A percentile compares a stretch with the other conserved stretches of the same genome.
phyloP scores from a whole-genome alignment of 345 rosid species.

The Theobroma cacao region DNA sequence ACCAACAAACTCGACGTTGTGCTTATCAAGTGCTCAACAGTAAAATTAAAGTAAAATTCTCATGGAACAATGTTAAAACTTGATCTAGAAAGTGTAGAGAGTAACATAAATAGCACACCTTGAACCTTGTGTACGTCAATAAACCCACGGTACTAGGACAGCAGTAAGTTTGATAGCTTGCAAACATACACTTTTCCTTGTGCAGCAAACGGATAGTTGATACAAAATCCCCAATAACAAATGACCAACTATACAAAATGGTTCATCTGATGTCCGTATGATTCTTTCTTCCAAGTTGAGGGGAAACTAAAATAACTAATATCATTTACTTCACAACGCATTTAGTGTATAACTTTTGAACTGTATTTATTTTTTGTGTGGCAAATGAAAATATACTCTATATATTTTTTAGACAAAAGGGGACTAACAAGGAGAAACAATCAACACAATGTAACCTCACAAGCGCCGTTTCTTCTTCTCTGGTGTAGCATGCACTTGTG shows the following conservation, averaged over 20 bases:
- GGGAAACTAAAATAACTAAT: neutral
- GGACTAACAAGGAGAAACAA: neutral
- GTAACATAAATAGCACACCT: neutral
- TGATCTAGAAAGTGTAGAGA: neutral
- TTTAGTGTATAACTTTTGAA: slow-evolving; percentile 6
- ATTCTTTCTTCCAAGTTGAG: neutral
- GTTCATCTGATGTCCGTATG: neutral
- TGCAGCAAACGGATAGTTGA: neutral
- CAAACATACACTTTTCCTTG: neutral
- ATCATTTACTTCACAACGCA: neutral
- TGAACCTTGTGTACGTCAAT: neutral
- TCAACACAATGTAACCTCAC: slow-evolving; percentile 22
- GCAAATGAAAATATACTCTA: neutral
- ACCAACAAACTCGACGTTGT: neutral
- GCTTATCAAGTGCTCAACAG: neutral
- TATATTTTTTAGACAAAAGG: neutral
- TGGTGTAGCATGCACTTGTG: slow-evolving; percentile 90
- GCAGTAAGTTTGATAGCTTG: neutral
- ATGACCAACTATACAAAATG: slow-evolving; percentile 15
- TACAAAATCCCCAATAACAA: neutral
- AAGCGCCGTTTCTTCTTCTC: slow-evolving; percentile 78
- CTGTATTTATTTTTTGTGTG: neutral
- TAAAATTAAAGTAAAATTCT: neutral
- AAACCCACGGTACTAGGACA: neutral
- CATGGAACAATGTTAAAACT: neutral